Conservation (phyloP, 2,329 filamentous ascomycete genomes). For the Calonectria honghensis region DNA sequence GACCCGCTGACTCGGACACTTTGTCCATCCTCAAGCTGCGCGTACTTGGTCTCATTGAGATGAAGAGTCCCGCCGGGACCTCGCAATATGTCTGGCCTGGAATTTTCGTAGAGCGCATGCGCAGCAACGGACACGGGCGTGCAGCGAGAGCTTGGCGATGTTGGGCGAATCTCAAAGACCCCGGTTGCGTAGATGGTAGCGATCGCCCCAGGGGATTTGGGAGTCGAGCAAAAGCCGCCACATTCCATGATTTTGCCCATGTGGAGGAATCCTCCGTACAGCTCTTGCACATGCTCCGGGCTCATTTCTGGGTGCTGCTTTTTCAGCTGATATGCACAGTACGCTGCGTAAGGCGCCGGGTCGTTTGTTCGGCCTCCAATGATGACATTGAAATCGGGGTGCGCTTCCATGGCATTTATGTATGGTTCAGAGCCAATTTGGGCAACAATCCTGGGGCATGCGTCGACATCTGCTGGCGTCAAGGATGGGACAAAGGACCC, state of each 20-base stretch:
- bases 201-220: slow-evolving; percentile 65
- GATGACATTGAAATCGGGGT: slow-evolving; percentile 68
- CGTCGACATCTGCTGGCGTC: slow-evolving; percentile 61
- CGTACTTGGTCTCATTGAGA: slow-evolving; percentile 58
- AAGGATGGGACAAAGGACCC: slow-evolving; percentile 64
- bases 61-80: slow-evolving; percentile 71
- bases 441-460: slow-evolving; percentile 62
- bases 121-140: slow-evolving; percentile 70
- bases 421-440: slow-evolving; percentile 70
- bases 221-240: slow-evolving; percentile 67
- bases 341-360: slow-evolving; percentile 63
- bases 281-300: not conserved
- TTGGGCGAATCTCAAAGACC: slow-evolving; percentile 67
- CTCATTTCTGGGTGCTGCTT: slow-evolving; percentile 8
- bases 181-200: slow-evolving; percentile 64
- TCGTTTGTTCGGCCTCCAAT: slow-evolving; percentile 67
- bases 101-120: slow-evolving; percentile 74
- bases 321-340: slow-evolving; percentile 44
- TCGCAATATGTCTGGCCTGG: slow-evolving; percentile 68
- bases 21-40: slow-evolving; percentile 40
- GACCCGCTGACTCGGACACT: slow-evolving; percentile 47
- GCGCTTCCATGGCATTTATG: slow-evolving; percentile 61
- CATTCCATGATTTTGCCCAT: slow-evolving; percentile 75
- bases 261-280: slow-evolving; percentile 64
- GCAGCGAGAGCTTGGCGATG: slow-evolving; percentile 63